phyloP scores from a whole-genome alignment of 1,284 basidiomycete genomes.

The Cutaneotrichosporon curvatum region DNA sequence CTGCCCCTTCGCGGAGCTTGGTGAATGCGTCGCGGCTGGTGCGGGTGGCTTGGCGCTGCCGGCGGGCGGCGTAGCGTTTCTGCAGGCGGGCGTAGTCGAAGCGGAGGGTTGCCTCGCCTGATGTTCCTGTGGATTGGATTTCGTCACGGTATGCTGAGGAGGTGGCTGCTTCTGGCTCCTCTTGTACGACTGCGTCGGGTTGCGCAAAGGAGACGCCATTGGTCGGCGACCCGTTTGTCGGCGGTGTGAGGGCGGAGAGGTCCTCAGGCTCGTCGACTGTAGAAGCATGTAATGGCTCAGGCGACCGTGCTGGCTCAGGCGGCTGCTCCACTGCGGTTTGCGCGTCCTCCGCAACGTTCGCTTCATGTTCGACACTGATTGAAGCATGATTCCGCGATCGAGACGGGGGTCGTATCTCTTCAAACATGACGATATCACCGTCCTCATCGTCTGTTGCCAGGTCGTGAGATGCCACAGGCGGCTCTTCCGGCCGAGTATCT shows the following conservation, averaged over 20 bases:
- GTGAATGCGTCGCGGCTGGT: constrained; percentile 24
- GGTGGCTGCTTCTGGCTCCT: not conserved
- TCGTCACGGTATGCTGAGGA: constrained; percentile 30
- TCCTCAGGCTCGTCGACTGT: constrained; percentile 1
- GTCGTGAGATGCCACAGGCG: too few relatives aligned
- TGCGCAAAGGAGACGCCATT: not conserved
- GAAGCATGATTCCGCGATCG: too few relatives aligned
- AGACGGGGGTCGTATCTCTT: too few relatives aligned
- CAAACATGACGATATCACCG: constrained; percentile 4
- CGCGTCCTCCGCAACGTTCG: too few relatives aligned
- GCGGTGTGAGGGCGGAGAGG: too few relatives aligned
- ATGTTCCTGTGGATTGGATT: constrained; percentile 23
- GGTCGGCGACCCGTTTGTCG: too few relatives aligned
- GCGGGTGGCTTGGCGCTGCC: not conserved
- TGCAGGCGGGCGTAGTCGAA: constrained; percentile 34
- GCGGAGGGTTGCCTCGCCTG: constrained; percentile 31
- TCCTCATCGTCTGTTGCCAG: constrained; percentile 15
- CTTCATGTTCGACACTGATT: constrained; percentile 9
- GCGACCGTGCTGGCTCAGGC: too few relatives aligned
- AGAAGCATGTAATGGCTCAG: too few relatives aligned
- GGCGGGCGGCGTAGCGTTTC: constrained; percentile 17
- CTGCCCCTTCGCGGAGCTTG: constrained; percentile 19
- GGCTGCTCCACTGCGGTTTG: too few relatives aligned
- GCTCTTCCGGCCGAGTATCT: too few relatives aligned
- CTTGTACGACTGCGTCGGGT: not conserved